Percentiles rank a stretch among this genome's conserved stretches.
Conservation (phyloP, 805 yeast genomes). For the Candida andamanensis region DNA sequence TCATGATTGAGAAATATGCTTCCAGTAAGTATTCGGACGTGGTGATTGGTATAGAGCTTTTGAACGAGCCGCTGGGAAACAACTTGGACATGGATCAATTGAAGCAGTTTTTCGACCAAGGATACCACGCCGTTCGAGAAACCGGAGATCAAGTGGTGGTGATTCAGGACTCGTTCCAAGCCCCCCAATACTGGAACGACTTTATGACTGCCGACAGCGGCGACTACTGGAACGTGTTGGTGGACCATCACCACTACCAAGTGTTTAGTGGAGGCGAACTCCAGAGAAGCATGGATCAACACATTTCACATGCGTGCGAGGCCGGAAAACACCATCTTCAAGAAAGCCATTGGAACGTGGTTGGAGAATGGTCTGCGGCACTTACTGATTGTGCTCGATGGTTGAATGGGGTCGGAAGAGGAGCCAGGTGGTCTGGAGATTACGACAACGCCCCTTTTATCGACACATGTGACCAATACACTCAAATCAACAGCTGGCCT, state of each 20-base stretch:
- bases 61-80: constrained; percentile 88
- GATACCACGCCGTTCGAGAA: constrained; percentile 60
- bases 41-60: constrained; percentile 75
- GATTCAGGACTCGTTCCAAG: constrained; percentile 79
- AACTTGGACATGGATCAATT: constrained; percentile 53
- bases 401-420: constrained; percentile 83
- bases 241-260: constrained; percentile 91
- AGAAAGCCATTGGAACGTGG: constrained; percentile 69
- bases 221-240: constrained; percentile 57
- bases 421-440: constrained; percentile 74
- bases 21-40: constrained; percentile 57
- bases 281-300: constrained; percentile 53
- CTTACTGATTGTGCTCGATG: constrained; percentile 85
- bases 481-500: constrained; percentile 46
- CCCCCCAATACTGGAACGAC: constrained; percentile 57
- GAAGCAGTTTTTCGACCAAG: constrained; percentile 54
- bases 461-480: constrained; percentile 55
- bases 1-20: constrained; percentile 62
- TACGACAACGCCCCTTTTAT: constrained; percentile 37
- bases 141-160: constrained; percentile 54
- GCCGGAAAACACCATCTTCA: constrained; percentile 26
- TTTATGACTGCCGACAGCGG: constrained; percentile 33
- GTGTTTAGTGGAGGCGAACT: constrained; percentile 68
- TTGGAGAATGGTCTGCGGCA: constrained; percentile 92
- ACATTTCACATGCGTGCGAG: constrained; percentile 37